Conservation (phyloP, 164 flowering plant species). For the Nelumbo lutea region DNA sequence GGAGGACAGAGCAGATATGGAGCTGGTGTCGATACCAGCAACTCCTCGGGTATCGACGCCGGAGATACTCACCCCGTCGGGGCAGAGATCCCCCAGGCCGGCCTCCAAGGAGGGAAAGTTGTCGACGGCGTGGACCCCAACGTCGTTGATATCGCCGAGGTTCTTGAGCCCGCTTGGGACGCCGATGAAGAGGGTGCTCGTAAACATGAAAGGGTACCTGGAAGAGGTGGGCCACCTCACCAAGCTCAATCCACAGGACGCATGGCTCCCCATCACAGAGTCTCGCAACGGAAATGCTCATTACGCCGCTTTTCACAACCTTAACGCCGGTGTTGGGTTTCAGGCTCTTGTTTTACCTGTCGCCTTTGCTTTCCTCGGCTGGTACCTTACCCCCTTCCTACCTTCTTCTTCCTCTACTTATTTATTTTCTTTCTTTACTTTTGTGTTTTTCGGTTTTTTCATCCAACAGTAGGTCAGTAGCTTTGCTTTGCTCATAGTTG, state of each 20-base stretch:
- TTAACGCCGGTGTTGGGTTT: constrained; percentile 93
- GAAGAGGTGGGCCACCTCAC: constrained; percentile 97
- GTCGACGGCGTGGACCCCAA: constrained; percentile 77
- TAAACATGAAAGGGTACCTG: constrained; percentile 91
- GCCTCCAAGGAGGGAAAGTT: constrained; percentile 34
- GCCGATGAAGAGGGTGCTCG: constrained; percentile 88
- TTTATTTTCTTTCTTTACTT: not conserved
- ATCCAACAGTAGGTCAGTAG: not conserved
- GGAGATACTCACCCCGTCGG: constrained; percentile 82
- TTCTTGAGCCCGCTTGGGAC: constrained; percentile 95
- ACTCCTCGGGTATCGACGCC: constrained; percentile 88
- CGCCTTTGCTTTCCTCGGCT: constrained; percentile 90
- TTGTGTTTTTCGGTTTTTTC: not conserved
- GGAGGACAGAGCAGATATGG: constrained; percentile 87
- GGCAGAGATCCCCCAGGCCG: constrained; percentile 70
- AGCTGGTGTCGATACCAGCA: constrained; percentile 92
- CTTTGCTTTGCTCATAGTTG: not conserved
- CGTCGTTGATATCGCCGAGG: constrained; percentile 89
- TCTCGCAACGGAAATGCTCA: constrained; percentile 96
- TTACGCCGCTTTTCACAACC: constrained; percentile 95
- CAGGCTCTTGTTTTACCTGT: constrained; percentile 93
- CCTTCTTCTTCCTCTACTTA: not conserved
- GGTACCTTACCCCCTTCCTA: constrained; percentile 33
- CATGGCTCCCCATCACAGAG: constrained; percentile 98
- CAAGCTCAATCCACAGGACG: constrained; percentile 94